Conservation (phyloP, 2,329 filamentous ascomycete species). For the Penicillium occitanis region DNA sequence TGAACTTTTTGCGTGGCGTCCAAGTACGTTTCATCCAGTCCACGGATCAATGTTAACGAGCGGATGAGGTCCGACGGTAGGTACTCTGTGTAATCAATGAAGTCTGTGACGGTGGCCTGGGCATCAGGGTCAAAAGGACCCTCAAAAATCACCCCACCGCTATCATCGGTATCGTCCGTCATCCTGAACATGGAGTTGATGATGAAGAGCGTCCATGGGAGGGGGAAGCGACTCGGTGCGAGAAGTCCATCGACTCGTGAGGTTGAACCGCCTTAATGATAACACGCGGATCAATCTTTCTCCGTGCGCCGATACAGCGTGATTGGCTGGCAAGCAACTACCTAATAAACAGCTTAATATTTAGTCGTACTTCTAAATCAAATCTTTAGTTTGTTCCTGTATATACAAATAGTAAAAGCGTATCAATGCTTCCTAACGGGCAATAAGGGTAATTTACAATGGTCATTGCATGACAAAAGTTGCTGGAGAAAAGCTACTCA, state of each 20-base stretch:
- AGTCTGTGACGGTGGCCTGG: slow-evolving; percentile 66
- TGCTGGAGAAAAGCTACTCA: background rate
- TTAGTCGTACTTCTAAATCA: background rate
- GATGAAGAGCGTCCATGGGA: background rate
- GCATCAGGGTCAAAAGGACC: slow-evolving; percentile 61
- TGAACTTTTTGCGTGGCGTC: slow-evolving; percentile 43
- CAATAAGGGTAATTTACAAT: too few species aligned
- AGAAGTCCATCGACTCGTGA: background rate
- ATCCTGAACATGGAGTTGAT: slow-evolving; percentile 28
- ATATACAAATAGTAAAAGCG: background rate
- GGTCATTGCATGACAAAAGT: background rate
- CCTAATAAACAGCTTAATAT: background rate
- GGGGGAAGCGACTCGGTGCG: background rate
- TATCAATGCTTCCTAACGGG: background rate
- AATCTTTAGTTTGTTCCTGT: background rate
- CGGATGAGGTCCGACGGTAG: slow-evolving; percentile 64
- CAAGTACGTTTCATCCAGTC: slow-evolving; percentile 48
- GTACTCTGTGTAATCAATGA: slow-evolving; percentile 68
- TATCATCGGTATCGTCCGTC: slow-evolving; percentile 45
- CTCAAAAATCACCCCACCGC: slow-evolving; percentile 46
- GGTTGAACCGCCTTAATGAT: slow-evolving; percentile 8
- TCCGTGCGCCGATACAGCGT: slow-evolving; percentile 25
- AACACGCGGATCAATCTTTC: slow-evolving; percentile 34
- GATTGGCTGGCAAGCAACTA: background rate
- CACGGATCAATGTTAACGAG: slow-evolving; percentile 61